Percentiles rank a stretch among this genome's conserved stretches.
Evolutionary conservation across 495 filamentous ascomycete genomes (phyloP).

Genomic region (Penicillium macrosclerotiorum): DNA sequence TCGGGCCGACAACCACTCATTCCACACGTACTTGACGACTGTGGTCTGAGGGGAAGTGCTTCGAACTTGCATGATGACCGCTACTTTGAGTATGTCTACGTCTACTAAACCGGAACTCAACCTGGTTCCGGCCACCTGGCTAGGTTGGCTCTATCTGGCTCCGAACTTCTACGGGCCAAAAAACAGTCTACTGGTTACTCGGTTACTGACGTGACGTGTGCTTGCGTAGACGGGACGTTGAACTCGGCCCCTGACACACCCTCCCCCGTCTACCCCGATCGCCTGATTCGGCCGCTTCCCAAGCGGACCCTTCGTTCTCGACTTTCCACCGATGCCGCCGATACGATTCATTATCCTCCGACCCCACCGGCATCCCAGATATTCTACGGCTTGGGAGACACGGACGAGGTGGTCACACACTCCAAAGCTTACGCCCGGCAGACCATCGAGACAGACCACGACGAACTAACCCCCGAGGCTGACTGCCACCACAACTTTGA

Average conservation of each 20-base stretch:
- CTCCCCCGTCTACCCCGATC: constrained; percentile 76
- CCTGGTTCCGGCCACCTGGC: too few species aligned
- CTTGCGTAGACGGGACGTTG: constrained; percentile 48
- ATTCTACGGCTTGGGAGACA: constrained; percentile 66
- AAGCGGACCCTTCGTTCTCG: constrained; percentile 82
- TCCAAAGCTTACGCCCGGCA: constrained; percentile 48
- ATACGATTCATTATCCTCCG: constrained; percentile 77
- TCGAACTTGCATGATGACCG: constrained; percentile 44
- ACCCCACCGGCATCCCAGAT: constrained; percentile 63
- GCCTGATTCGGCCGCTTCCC: constrained; percentile 90
- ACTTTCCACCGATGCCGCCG: constrained; percentile 77
- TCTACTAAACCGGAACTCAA: too few species aligned
- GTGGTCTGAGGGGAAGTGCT: constrained; percentile 35
- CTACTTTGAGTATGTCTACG: constrained; percentile 51
- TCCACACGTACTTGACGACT: constrained; percentile 18
- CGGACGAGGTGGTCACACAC: constrained; percentile 39
- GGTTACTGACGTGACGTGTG: constrained; percentile 42
- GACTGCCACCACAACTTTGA: constrained; percentile 40
- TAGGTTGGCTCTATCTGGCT: not conserved
- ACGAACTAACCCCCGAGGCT: constrained; percentile 50
- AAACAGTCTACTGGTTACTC: constrained; percentile 31
- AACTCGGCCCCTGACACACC: constrained; percentile 67
- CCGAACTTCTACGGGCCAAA: constrained; percentile 10
- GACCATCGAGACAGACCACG: constrained; percentile 32
- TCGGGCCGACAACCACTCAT: constrained; percentile 12